Conservation (phyloP, 495 filamentous ascomycete genomes). For the Penicillium arizonense region DNA sequence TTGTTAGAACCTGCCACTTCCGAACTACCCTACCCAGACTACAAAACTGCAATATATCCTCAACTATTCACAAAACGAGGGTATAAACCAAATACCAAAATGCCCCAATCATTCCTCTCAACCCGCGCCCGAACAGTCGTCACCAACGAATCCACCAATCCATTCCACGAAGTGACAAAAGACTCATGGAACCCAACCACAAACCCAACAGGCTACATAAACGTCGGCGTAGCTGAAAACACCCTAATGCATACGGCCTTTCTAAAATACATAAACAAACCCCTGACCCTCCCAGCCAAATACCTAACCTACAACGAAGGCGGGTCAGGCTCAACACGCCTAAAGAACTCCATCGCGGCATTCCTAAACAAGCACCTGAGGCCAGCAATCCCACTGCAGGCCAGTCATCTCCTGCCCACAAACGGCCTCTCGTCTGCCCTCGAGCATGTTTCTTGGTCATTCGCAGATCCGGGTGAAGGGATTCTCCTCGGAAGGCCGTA, state of each 20-base stretch:
- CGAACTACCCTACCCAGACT: no score
- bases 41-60: no score
- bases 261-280: slow-evolving; percentile 27
- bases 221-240: slow-evolving; percentile 42
- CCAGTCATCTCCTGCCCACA: slow-evolving; percentile 42
- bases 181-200: slow-evolving; percentile 21
- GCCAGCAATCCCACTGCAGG: slow-evolving; percentile 32
- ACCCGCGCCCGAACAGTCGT: slow-evolving; percentile 18
- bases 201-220: slow-evolving; percentile 37
- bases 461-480: slow-evolving; percentile 47
- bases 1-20: no score
- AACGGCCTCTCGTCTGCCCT: slow-evolving; percentile 48
- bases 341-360: slow-evolving; percentile 41
- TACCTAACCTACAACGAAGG: slow-evolving; percentile 47
- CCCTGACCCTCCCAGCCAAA: slow-evolving; percentile 29
- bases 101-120: slow-evolving; percentile 14
- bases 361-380: slow-evolving; percentile 46
- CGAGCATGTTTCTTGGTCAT: slow-evolving; percentile 42
- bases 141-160: slow-evolving; percentile 6
- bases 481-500: slow-evolving; percentile 50
- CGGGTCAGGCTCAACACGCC: slow-evolving; percentile 26
- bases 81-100: not conserved
- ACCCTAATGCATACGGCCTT: slow-evolving; percentile 38
- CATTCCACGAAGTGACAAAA: slow-evolving; percentile 27
- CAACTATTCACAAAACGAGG: no score